Evolutionary conservation across 495 filamentous ascomycete species (phyloP).

Genomic region (Viridothelium virens): DNA sequence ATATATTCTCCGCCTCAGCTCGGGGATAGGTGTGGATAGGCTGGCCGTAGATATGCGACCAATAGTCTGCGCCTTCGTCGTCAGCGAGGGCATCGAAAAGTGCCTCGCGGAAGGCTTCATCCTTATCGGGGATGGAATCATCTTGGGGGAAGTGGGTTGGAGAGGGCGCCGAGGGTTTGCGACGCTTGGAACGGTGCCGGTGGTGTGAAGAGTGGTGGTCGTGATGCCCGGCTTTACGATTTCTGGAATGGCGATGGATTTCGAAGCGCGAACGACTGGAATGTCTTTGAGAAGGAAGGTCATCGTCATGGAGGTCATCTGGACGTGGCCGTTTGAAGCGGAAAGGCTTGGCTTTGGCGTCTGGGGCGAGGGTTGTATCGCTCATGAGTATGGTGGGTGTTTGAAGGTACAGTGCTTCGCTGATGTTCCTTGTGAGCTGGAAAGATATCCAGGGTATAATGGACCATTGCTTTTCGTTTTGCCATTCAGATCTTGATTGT

Average conservation of each 20-base stretch:
- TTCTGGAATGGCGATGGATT: neutral
- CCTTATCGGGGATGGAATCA: constrained; percentile 41
- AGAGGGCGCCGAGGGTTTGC: neutral
- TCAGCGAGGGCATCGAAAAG: constrained; percentile 98
- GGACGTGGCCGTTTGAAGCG: constrained; percentile 8
- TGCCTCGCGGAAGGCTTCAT: constrained; percentile 82
- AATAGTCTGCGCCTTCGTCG: constrained; percentile 82
- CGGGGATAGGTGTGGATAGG: constrained; percentile 64
- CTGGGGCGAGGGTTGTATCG: neutral
- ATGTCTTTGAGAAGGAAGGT: neutral
- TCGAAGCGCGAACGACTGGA: constrained; percentile 2
- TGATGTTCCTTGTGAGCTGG: too few species aligned
- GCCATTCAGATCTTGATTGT: too few species aligned
- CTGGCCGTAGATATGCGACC: constrained; percentile 91
- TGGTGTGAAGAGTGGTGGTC: neutral
- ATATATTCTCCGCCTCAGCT: constrained; percentile 57
- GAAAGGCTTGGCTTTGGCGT: constrained; percentile 3
- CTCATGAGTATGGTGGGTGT: neutral
- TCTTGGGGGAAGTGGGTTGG: neutral
- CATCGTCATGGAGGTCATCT: constrained; percentile 2
- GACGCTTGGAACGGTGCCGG: neutral
- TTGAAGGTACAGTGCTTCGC: neutral
- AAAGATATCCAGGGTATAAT: too few species aligned
- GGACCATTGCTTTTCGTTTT: too few species aligned
- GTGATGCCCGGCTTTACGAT: neutral